A percentile compares a stretch with the other conserved stretches of the same genome.
Conservation (phyloP, 1,139 yeast genomes). For the Geotrichum klebahnii region DNA sequence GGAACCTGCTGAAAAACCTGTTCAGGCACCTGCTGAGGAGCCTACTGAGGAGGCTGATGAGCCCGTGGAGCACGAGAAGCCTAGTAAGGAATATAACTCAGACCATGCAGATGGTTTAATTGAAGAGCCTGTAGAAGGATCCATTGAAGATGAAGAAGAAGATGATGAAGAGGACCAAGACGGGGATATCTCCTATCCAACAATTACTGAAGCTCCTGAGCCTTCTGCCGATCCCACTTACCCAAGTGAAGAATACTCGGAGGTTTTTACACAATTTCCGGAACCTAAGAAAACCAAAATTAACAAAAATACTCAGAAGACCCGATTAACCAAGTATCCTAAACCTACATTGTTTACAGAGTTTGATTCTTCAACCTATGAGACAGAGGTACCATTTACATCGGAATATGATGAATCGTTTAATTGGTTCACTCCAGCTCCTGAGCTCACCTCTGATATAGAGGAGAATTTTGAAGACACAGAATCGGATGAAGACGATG, state of each 20-base stretch:
- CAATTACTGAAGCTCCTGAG: neutral
- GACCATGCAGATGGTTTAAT: constrained; percentile 2
- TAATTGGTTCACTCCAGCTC: too few relatives aligned
- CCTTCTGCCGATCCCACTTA: neutral
- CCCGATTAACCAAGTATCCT: too few relatives aligned
- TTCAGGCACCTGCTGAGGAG: constrained; percentile 5
- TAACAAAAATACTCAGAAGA: too few relatives aligned
- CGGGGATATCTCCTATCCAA: neutral
- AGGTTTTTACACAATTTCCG: neutral
- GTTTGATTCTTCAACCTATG: too few relatives aligned
- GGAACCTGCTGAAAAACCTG: constrained; percentile 4
- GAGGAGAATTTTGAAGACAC: too few relatives aligned
- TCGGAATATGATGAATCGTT: too few relatives aligned
- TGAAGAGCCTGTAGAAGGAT: neutral
- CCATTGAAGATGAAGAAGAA: constrained; percentile 17
- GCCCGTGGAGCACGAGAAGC: constrained; percentile 4
- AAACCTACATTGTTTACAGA: too few relatives aligned
- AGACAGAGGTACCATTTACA: too few relatives aligned
- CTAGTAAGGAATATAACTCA: neutral
- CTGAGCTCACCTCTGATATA: too few relatives aligned
- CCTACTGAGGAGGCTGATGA: neutral
- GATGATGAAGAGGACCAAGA: constrained; percentile 3
- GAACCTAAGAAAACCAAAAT: too few relatives aligned
- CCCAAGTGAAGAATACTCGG: neutral
- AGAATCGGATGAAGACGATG: too few relatives aligned